Evolutionary conservation across 768 basidiomycete species (phyloP).

Genomic region (Termitomyces sp.): DNA sequence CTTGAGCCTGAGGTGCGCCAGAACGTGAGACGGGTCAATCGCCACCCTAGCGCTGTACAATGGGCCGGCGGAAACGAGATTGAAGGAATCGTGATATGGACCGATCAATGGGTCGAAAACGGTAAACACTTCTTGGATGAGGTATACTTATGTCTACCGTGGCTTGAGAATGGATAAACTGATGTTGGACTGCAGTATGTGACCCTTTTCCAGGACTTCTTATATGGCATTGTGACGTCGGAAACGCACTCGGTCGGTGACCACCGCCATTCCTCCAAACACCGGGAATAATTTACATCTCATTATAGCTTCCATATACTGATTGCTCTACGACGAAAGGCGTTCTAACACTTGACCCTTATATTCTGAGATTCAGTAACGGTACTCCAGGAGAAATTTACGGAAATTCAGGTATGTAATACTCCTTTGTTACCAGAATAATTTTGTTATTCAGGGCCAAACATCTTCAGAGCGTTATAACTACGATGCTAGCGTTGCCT

Average conservation of each 20-base stretch:
- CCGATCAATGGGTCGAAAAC: constrained; percentile 35
- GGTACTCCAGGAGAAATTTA: constrained; percentile 53
- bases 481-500: constrained; percentile 51
- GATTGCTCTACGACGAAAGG: constrained; percentile 60
- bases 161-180: neutral
- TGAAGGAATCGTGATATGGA: constrained; percentile 47
- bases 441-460: neutral
- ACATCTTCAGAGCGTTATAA: constrained; percentile 48
- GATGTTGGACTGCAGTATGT: constrained; percentile 29
- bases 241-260: constrained; percentile 48
- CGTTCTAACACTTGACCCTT: constrained; percentile 56
- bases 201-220: constrained; percentile 49
- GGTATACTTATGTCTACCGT: constrained; percentile 27
- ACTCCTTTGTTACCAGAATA: neutral
- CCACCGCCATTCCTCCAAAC: neutral
- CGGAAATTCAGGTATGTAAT: constrained; percentile 46
- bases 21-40: constrained; percentile 54
- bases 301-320: constrained; percentile 49
- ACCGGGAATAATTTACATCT: neutral
- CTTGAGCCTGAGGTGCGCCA: constrained; percentile 56
- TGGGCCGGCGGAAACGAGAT: constrained; percentile 67
- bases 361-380: constrained; percentile 48
- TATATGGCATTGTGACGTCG: constrained; percentile 45
- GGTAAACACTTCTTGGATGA: constrained; percentile 50
- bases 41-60: constrained; percentile 55